These are phyloP conservation scores for Lipomyces chichibuensis DNA, from an alignment of 805 yeast genomes.

Conservation along the genomic window DNA sequence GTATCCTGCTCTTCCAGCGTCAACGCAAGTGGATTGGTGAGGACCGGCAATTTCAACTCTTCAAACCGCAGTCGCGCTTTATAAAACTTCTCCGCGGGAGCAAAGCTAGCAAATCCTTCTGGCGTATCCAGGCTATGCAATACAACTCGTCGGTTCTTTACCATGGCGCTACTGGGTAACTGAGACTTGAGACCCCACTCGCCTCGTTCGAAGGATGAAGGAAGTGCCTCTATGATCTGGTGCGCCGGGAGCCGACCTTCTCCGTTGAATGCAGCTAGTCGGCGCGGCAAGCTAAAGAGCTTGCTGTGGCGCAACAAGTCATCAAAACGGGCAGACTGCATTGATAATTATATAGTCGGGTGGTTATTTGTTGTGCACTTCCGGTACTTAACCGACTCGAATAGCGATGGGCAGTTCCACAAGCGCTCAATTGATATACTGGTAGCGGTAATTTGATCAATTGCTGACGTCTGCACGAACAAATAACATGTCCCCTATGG, in stretches of 20 bases:
- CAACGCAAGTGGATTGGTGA: neutral
- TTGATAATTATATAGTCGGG: neutral
- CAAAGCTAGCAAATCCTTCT: constrained; percentile 28
- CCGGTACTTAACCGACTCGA: neutral
- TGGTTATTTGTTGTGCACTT: neutral
- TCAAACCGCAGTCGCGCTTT: constrained; percentile 14
- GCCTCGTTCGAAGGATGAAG: constrained; percentile 21
- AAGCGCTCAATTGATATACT: neutral
- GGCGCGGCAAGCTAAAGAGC: neutral
- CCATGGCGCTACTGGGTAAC: constrained; percentile 18
- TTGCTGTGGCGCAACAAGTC: neutral
- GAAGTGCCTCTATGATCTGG: constrained; percentile 34
- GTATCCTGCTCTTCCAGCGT: constrained; percentile 7
- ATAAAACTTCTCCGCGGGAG: constrained; percentile 14
- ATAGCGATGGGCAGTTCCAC: neutral
- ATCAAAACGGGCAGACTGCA: constrained; percentile 1
- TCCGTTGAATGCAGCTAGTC: neutral
- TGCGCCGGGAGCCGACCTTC: constrained; percentile 34
- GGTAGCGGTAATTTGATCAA: neutral
- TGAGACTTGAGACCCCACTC: constrained; percentile 37
- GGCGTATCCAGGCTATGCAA: constrained; percentile 24
- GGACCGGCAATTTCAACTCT: constrained; percentile 20
- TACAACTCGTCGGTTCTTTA: constrained; percentile 9
- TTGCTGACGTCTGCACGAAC: neutral
- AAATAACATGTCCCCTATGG: neutral